Conservation (phyloP, 2,329 filamentous ascomycete species). For the Pyrenophora teres region DNA sequence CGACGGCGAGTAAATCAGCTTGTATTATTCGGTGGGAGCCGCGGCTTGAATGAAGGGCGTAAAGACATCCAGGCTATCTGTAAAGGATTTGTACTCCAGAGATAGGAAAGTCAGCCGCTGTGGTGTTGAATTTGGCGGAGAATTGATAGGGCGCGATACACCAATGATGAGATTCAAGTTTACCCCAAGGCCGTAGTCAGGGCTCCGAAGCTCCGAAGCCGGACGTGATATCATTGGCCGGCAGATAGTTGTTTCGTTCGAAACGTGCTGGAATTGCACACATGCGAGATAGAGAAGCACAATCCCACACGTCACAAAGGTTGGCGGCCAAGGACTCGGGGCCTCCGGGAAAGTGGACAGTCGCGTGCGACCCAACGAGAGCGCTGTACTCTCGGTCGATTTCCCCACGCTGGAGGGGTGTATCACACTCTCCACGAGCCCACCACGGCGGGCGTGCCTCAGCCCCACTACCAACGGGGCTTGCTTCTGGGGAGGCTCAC, state of each 20-base stretch:
- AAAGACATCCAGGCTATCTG: slow-evolving; percentile 7
- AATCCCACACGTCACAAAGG: slow-evolving; percentile 16
- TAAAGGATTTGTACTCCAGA: not conserved
- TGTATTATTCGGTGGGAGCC: slow-evolving; percentile 13
- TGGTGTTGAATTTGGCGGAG: slow-evolving; percentile 3
- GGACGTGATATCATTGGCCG: slow-evolving; percentile 29
- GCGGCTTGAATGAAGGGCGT: slow-evolving; percentile 3
- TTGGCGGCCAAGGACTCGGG: not conserved
- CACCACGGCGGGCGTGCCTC: slow-evolving; percentile 12
- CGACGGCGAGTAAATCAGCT: not conserved
- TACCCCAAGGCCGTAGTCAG: slow-evolving; percentile 32
- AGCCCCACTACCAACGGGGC: slow-evolving; percentile 21
- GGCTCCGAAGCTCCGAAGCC: slow-evolving; percentile 40
- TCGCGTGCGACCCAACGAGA: slow-evolving; percentile 9
- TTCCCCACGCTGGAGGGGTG: slow-evolving; percentile 29
- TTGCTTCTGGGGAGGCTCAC: slow-evolving; percentile 24
- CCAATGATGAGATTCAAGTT: slow-evolving; percentile 17
- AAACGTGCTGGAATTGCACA: slow-evolving; percentile 25
- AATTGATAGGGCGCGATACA: slow-evolving; percentile 23
- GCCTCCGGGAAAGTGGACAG: slow-evolving; percentile 13
- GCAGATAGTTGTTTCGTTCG: slow-evolving; percentile 17
- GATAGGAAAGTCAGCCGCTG: slow-evolving; percentile 1
- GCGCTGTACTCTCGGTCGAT: slow-evolving; percentile 5
- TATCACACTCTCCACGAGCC: slow-evolving; percentile 21
- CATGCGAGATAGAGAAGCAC: slow-evolving; percentile 27